phyloP scores from a whole-genome alignment of 495 filamentous ascomycete genomes.

The Penicillium cinerascens region DNA sequence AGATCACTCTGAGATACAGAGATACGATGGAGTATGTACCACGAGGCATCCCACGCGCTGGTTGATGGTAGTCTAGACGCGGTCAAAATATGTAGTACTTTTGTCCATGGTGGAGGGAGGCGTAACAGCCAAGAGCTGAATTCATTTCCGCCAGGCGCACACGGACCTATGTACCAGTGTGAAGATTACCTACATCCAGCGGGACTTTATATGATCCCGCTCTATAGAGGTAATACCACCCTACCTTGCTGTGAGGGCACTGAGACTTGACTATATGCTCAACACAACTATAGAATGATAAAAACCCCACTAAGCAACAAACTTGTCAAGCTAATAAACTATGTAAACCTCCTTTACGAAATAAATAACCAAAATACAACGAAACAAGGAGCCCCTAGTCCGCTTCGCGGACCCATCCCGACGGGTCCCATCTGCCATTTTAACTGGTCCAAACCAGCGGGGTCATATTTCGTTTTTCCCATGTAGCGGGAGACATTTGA shows the following conservation, averaged over 20 bases:
- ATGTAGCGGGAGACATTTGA: background rate
- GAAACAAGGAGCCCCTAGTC: background rate
- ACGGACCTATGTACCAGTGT: background rate
- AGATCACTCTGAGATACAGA: background rate
- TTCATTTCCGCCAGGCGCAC: background rate
- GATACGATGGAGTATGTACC: too few relatives aligned
- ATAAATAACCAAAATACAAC: background rate
- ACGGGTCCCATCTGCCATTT: background rate
- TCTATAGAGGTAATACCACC: too few relatives aligned
- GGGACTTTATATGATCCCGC: background rate
- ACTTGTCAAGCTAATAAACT: too few relatives aligned
- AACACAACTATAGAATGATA: too few relatives aligned
- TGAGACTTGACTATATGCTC: too few relatives aligned
- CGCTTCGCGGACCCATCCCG: background rate
- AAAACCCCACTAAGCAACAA: too few relatives aligned
- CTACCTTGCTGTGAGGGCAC: too few relatives aligned
- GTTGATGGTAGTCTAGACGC: background rate
- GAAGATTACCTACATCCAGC: background rate
- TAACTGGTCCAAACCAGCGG: constrained; percentile 8
- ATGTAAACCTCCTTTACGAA: too few relatives aligned
- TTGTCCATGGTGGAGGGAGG: background rate
- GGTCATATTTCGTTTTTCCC: background rate
- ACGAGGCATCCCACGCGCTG: too few relatives aligned
- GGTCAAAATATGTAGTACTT: background rate
- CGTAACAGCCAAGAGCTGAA: background rate